Evolutionary conservation across 345 rosid genomes (phyloP), one percentile per base, ranked within the genome.

Genomic region (Brassica incana): DNA sequence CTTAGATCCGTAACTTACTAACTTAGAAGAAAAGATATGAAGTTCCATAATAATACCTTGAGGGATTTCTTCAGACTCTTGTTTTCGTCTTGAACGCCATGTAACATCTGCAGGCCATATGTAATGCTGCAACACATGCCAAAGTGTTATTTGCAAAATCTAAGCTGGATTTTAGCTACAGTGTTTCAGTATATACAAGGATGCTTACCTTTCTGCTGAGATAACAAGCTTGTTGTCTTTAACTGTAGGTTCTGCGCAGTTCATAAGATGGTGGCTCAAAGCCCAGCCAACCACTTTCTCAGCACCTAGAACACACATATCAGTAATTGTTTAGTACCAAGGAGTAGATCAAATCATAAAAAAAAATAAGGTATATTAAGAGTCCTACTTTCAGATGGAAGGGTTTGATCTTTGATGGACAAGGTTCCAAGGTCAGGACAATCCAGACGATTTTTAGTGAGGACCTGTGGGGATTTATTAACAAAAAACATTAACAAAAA

Each of bases 211-310:
- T 75, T 92, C 94, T 63, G 88, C 83, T 5, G 97, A 88, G 65
- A 96, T 81, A 73, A 85, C 76, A 35, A 93, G 92, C 81, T 89
- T 89, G 69, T 84, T 82, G 82, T 93, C 97, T 86, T 85, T 83
- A 14, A 83, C 67, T 23, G 76, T 72, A 77, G 85, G 87, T 80
- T 91, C 92, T n/a, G 88, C 76, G 69, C 87, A 80, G 78, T 88
- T 86, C 98, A 90, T 91, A 62, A 90, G 89, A 76, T 90, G 95
- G 82, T 90, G 88, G 76, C 97, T 86, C 29, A 89, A 65, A 59
- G 97, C 95, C 98, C 97, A 96, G 65, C 99, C 99, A 15, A 90
- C 93, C 71, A 90, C 84, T 86, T 93, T 96, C 83, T 96, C 99
- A 77, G 86, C 99, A 80, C 92, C 99, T 96, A 67, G 36, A 45